A percentile compares a stretch with the other conserved stretches of the same genome.
Evolutionary conservation across 2,329 filamentous ascomycete species (phyloP).

Genomic region (Verticillium nonalfalfae): DNA sequence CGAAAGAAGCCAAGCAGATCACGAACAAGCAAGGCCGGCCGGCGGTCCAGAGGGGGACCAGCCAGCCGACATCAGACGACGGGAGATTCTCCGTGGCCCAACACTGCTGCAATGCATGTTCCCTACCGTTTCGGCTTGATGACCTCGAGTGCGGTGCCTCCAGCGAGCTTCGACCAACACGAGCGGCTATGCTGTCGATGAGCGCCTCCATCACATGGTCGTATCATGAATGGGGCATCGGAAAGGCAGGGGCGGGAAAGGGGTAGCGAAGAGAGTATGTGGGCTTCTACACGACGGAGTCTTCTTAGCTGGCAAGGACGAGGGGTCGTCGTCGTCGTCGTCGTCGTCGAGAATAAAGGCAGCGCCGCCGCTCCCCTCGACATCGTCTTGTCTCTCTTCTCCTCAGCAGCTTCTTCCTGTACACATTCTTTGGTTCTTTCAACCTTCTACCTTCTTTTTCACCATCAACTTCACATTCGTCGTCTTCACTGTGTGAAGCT

Average conservation of each 20-base stretch:
- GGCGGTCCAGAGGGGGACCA: background rate
- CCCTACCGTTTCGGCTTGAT: background rate
- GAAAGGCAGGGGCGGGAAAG: background rate
- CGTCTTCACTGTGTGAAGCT: constrained; percentile 4
- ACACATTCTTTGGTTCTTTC: constrained; percentile 1
- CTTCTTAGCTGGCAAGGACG: background rate
- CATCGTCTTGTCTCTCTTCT: background rate
- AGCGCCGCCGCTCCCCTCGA: background rate
- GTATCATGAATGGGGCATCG: background rate
- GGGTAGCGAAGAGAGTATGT: background rate
- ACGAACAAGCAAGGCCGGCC: background rate
- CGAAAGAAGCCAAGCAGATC: background rate
- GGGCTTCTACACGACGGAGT: background rate
- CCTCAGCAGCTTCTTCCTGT: constrained; percentile 1
- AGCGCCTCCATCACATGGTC: background rate
- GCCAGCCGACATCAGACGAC: background rate
- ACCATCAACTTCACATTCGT: constrained; percentile 1
- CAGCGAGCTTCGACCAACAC: background rate
- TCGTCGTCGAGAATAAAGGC: background rate
- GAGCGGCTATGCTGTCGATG: background rate
- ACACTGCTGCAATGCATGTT: background rate
- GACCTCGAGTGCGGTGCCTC: background rate
- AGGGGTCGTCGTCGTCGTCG: background rate
- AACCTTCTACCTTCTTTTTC: constrained; percentile 1
- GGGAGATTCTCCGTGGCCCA: background rate